Base-by-base conservation (phyloP, 1,139 yeast genomes). In the Suhomyces terraborum region DNA sequence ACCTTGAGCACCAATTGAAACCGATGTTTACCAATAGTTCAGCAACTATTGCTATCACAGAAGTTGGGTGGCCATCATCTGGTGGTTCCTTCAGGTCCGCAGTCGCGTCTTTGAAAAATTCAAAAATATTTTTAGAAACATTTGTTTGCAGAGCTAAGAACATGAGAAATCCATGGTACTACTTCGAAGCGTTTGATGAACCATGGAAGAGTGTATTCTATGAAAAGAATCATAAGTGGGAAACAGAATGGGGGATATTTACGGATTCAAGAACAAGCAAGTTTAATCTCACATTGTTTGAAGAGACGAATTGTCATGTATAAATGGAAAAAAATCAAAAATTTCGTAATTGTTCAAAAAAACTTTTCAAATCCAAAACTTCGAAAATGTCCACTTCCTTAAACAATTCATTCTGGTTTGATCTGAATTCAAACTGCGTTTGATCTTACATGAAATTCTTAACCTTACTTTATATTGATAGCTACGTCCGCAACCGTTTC, bases 131-230 rank as follows among this genome's bases (percentile, higher is more conserved):
- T 47, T 49, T 82, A 38, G 59, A 73, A 38, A 64, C 64, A 18
- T 83, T 82, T 79, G 54, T 79, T 3, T 81, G 88, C 53, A 62
- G 66, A 8, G 65, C 75, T 1, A 62, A 66, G 33, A 37, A 55
- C 12, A 50, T 55, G 10, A 51, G 59, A 3, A 61, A 71, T 36
- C 78, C 75, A 0, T 84, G 84, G 81, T 82, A 67, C 53, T 82
- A 73, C 65, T 80, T 81, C 54, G 88, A 83, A 54, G 88, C 86
- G 0, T 82, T 81, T 59, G 88, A 84, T 59, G 86, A 81, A 54
- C 86, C 87, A 0, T 82, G 88, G 87, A 82, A 82, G 49, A 59
- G 62, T 39, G 58, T 77, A 0, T 80, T 74, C 56, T 72, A 78
- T 55, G 74, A 73, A 21, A 68, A 62, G 0, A 67, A 67, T 4